Base-by-base conservation (phyloP, 2,329 filamentous ascomycete species). In the Cladosporium sp. region DNA sequence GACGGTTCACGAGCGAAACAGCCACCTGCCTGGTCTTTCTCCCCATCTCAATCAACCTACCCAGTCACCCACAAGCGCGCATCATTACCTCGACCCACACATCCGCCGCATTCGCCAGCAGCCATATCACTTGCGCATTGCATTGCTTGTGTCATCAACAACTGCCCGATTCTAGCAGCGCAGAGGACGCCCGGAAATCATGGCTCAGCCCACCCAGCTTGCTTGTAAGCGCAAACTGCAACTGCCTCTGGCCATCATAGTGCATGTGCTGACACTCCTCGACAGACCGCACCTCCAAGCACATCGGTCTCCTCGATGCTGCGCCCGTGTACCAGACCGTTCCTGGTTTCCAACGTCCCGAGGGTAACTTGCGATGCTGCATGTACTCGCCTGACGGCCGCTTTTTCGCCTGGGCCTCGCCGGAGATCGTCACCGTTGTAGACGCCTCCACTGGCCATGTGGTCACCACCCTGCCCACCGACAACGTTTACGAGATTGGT, bases 371-470 rank as follows among this genome's bases (percentile, higher is more conserved):
- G 66, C 86, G 93, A 70, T 97, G 90, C 76, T 94, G 87, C 78
- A 83, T 83, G 64, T 98, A 98, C 77, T 97, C 93, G 56, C 87
- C 90, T 52, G 95, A 93, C 72, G 92, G 93, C 68, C 88, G 87
- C 67, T 98, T 91, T 77, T 94, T 96, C 72, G 91, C 90, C 57
- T 98, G 88, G 86, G 91, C 92, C 59, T 88, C 88, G 55, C 86
- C 84, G 56, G 89, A 95, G 62, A 85, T 83, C 66, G 91, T 98
- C 64, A 84, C 79, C 60, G 84, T 97, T 58, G 78, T 94, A 62
- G 88, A 97, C 69, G 80, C 92, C 56, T 86, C 85, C 38, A 78
- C 76, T 58, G 92, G 91, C 62, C 75, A 84, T 60, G 73, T 86
- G 59, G 75, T 95, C 64, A 83, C 89, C 55, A 84, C 79, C 30